Conservation (phyloP, 2,329 filamentous ascomycete species). For the Passalora sequoiae region DNA sequence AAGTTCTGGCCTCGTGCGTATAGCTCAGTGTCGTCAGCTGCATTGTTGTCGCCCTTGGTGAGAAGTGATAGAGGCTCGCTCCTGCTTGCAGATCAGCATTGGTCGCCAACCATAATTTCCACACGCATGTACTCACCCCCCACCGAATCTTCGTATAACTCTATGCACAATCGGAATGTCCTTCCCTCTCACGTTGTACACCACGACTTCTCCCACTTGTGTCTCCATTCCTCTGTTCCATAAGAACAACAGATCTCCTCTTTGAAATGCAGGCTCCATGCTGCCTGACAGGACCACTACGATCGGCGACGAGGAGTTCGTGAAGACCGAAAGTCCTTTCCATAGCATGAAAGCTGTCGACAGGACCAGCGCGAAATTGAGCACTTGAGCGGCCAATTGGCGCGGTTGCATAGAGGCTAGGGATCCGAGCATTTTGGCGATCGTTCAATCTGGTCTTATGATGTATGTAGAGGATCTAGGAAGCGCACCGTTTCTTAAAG, state of each 20-base stretch:
- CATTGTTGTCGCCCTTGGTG: conserved; percentile 97
- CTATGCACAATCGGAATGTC: conserved; percentile 97
- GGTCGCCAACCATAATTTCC: not conserved
- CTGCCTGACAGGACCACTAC: conserved; percentile 79
- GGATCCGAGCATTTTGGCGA: conserved; percentile 58
- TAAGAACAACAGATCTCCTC: conserved; percentile 69
- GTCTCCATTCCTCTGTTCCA: conserved; percentile 66
- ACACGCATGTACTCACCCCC: conserved; percentile 43
- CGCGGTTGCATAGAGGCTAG: conserved; percentile 66
- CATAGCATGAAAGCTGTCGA: conserved; percentile 88
- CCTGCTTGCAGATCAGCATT: conserved; percentile 27
- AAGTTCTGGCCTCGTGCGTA: conserved; percentile 85
- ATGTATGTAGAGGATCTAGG: not conserved
- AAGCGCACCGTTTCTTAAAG: too few species aligned
- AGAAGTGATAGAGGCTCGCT: conserved; percentile 60
- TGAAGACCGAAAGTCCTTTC: conserved; percentile 78
- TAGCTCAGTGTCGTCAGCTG: conserved; percentile 84
- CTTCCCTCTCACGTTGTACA: conserved; percentile 84
- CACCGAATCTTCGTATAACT: conserved; percentile 67
- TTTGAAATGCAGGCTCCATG: conserved; percentile 79
- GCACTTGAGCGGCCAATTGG: conserved; percentile 72
- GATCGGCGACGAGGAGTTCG: conserved; percentile 63
- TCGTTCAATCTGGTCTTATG: too few species aligned
- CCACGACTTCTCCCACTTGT: conserved; percentile 67
- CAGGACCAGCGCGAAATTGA: conserved; percentile 87